Base-by-base conservation (phyloP, 768 basidiomycete genomes). In the Pleurotus eryngii region DNA sequence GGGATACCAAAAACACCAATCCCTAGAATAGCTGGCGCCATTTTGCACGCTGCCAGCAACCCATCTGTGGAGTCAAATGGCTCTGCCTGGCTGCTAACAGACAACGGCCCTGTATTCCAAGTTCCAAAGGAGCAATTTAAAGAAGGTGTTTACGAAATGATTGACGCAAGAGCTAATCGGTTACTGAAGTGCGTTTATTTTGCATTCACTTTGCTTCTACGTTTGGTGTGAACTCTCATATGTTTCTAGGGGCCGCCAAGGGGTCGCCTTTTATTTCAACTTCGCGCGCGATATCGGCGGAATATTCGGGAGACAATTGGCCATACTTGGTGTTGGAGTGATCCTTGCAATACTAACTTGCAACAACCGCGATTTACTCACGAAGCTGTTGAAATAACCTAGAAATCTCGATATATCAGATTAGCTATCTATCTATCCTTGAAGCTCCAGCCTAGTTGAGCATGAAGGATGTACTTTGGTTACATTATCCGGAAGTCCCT, bases 1-100 rank as follows among this genome's bases (percentile, higher is more conserved):
- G 84, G 82, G 11, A 73, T 83, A 22, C 81, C 81, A 4, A 62
- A 77, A 15, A 74, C 76, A 1, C 77, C 81, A 6, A 68, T 82
- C 6, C 61, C 70, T 12, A 75, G 81, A 38, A 70, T 85, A 27
- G 80, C 79, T 5, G 77, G 76, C 4, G 77, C 82, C 11, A 80
- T 84, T 55, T 76, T 84, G 63, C 74, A 76, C 56, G 76, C 79
- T 42, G 78, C 81, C 14, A 79, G 77, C 8, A 73, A 81, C 48
- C 70, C 76, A 1, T 72, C 80, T 61, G 63, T 68, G 22, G 70
- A 65, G 37, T 77, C 78, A 18, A 81, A 71, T 59, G 82, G 81
- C 3, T 71, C 70, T 47, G 72, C 78, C 0, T 83, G 76, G 71
- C 60, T 81, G 2, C 67, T 84, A 26, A 70, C 72, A 2, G 81